Base-by-base conservation (phyloP, 441 rosid species). In the Populus hybrid region DNA sequence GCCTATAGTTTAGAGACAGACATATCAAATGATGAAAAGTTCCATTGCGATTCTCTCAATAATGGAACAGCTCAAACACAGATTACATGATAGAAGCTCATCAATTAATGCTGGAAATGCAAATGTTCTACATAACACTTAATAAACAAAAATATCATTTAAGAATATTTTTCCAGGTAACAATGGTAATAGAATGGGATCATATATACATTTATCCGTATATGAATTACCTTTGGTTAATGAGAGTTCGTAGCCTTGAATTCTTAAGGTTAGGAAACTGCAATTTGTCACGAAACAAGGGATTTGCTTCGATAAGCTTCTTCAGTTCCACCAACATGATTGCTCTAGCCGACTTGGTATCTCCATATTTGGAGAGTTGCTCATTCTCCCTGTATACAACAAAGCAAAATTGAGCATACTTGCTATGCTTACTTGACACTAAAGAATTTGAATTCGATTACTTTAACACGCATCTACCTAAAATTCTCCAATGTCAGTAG, bases 291-390 rank as follows among this genome's bases (percentile, higher is more conserved):
- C 98, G 97, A 83, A 95, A 95, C 42, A 94, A 75, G 0, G 99
- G 99, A 81, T 95, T 95, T 53, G 99, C 99, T 84, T 96, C 99
- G 70, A 96, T 93, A 83, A 96, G 94, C 87, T 96, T 96, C 87
- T 94, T 96, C 70, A 96, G 97, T 86, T 96, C 99, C 72, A 90
- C 94, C 85, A 96, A 83, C 99, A 96, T 96, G 71, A 96, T 94
- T 68, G 95, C 90, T 84, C 99, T 89, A 0, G 99, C 99, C 8
- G 98, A 90, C 84, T 96, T 96, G 12, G 98, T 94, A 78, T 96
- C 99, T 64, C 98, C 98, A 74, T 94, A 96, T 86, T 94, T 94
- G 31, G 99, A 94, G 75, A 96, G 82, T 79, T 96, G 99, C 82
- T 96, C 99, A 74, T 96, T 96, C 88, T 94, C 99, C 92, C 99